Percentiles rank a stretch among this genome's conserved stretches.
These are phyloP conservation scores for Silene vulgaris DNA, from an alignment of 179 eudicot genomes.

Conservation along the genomic window DNA sequence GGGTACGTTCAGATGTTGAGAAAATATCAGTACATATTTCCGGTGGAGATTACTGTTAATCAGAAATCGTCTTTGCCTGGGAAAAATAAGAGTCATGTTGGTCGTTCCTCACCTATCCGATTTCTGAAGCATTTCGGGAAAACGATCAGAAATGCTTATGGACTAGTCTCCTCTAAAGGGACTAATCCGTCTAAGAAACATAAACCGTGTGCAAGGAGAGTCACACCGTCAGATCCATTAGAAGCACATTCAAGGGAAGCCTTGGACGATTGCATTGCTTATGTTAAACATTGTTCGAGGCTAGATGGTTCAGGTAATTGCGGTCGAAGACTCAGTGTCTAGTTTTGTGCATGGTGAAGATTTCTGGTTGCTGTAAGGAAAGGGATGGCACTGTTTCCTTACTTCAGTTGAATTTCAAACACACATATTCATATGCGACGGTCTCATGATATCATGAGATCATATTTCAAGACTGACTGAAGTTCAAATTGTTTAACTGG, in stretches of 20 bases:
- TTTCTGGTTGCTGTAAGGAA: background rate
- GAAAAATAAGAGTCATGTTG: background rate
- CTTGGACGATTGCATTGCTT: slow-evolving; percentile 47
- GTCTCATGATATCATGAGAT: no score
- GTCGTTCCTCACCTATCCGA: slow-evolving; percentile 16
- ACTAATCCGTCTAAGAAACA: slow-evolving; percentile 18
- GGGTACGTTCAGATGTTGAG: background rate
- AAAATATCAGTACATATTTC: no score
- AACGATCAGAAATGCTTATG: slow-evolving; percentile 25
- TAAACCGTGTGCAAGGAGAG: background rate
- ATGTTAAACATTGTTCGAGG: slow-evolving; percentile 41
- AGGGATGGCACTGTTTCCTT: background rate
- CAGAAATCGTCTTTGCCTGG: background rate
- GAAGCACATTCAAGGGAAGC: slow-evolving; percentile 51
- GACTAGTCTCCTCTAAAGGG: slow-evolving; percentile 16
- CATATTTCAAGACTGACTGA: no score
- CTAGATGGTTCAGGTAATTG: background rate
- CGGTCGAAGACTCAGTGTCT: background rate
- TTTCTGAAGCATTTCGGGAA: slow-evolving; percentile 30
- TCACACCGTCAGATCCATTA: slow-evolving; percentile 25
- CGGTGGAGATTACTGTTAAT: background rate
- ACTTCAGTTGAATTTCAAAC: no score
- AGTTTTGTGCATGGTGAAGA: background rate
- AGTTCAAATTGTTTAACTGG: no score
- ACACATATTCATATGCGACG: no score